These are phyloP conservation scores for Gossypium australe DNA, from an alignment of 345 rosid genomes.

Conservation along the genomic window DNA sequence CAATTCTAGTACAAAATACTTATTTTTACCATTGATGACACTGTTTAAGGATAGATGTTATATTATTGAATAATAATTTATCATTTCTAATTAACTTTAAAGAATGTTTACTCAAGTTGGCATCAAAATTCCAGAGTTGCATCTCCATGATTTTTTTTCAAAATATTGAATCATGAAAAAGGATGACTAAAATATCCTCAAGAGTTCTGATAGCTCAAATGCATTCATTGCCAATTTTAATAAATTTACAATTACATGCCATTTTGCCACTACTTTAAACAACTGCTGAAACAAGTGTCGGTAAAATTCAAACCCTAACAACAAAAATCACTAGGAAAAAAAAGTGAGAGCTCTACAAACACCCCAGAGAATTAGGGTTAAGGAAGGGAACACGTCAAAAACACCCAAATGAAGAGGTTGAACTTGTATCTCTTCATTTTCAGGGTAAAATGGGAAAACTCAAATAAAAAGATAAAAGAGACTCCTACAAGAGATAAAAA, in stretches of 20 bases:
- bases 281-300: slow-evolving; percentile 10
- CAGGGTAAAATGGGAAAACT: slow-evolving; percentile 20
- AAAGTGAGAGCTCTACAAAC: slow-evolving; percentile 22
- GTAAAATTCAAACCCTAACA: background rate
- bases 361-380: slow-evolving; percentile 23
- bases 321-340: background rate
- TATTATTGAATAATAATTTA: no score
- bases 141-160: no score
- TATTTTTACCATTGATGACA: no score
- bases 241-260: slow-evolving; percentile 27
- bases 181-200: no score
- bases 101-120: no score
- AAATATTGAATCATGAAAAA: no score
- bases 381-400: slow-evolving; percentile 26
- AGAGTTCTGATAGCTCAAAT: background rate
- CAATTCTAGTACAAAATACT: background rate
- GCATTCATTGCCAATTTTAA: slow-evolving; percentile 19
- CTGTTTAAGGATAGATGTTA: no score
- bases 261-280: slow-evolving; percentile 18
- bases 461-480: background rate
- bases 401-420: slow-evolving; percentile 30
- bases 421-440: slow-evolving; percentile 20
- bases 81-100: no score
- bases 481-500: slow-evolving; percentile 22
- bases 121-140: no score